A percentile compares a stretch with the other conserved stretches of the same genome.
Conservation (phyloP, 805 yeast genomes). For the Saturnispora sanitii region DNA sequence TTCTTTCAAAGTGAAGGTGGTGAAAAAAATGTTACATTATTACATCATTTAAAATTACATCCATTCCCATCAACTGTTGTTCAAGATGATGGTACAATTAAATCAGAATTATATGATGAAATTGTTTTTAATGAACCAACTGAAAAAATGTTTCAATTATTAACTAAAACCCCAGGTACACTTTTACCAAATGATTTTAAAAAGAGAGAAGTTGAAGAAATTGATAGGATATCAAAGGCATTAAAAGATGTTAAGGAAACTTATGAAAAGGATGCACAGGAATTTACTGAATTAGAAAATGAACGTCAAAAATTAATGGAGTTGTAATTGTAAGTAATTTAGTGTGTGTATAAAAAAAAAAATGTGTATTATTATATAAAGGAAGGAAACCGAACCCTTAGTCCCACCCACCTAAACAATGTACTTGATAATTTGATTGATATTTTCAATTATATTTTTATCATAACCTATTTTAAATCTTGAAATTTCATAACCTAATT, state of each 20-base stretch:
- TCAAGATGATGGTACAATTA: conserved; percentile 37
- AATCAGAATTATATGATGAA: conserved; percentile 71
- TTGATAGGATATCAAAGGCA: conserved; percentile 40
- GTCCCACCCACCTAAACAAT: background rate
- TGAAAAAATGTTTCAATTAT: conserved; percentile 69
- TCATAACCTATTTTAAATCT: conserved; percentile 23
- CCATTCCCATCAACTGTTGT: conserved; percentile 41
- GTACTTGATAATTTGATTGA: conserved; percentile 2
- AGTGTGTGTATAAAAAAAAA: background rate
- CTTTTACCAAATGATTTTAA: conserved; percentile 30
- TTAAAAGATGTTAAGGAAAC: conserved; percentile 22
- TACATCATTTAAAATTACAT: conserved; percentile 86
- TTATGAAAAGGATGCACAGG: conserved; percentile 17
- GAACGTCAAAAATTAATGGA: conserved; percentile 23
- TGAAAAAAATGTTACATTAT: conserved; percentile 77
- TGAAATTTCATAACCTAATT: conserved; percentile 16
- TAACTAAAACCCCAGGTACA: conserved; percentile 61
- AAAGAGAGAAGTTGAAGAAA: conserved; percentile 56
- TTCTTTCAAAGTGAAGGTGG: conserved; percentile 79
- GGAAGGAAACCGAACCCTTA: background rate
- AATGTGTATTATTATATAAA: background rate
- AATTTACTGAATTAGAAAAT: conserved; percentile 23
- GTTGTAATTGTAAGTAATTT: conserved; percentile 3
- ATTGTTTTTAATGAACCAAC: conserved; percentile 94
- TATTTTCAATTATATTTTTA: conserved; percentile 15